phyloP scores from a whole-genome alignment of 2,329 filamentous ascomycete species.

The Xylariaceae sp. region DNA sequence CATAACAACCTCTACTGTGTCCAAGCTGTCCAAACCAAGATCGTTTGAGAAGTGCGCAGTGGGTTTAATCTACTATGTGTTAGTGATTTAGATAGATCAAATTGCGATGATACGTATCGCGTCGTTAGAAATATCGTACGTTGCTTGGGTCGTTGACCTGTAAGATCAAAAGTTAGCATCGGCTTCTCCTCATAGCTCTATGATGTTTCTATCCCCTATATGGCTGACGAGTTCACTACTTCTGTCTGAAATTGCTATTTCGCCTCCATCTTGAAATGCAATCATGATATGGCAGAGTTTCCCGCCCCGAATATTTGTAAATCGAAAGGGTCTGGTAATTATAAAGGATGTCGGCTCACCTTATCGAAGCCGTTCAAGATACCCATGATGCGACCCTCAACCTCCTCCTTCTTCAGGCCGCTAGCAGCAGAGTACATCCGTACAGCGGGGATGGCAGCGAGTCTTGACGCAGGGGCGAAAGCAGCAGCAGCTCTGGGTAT shows the following conservation, averaged over 20 bases:
- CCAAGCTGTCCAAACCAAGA: constrained; percentile 94
- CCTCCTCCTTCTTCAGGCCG: constrained; percentile 80
- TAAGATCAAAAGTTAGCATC: constrained; percentile 36
- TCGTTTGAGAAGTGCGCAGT: constrained; percentile 95
- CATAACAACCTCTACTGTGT: constrained; percentile 99
- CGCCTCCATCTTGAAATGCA: background rate
- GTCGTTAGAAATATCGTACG: constrained; percentile 52
- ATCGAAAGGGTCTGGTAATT: background rate
- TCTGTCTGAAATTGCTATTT: background rate
- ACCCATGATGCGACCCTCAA: constrained; percentile 90
- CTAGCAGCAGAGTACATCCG: constrained; percentile 87
- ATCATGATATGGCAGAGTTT: background rate
- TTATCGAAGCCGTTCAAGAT: constrained; percentile 97
- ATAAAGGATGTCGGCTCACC: constrained; percentile 57
- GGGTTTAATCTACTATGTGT: constrained; percentile 72
- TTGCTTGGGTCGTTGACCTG: constrained; percentile 73
- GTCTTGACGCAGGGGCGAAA: constrained; percentile 63
- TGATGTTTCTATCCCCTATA: background rate
- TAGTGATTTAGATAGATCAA: constrained; percentile 16
- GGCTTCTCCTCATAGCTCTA: background rate
- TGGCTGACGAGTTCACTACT: constrained; percentile 6
- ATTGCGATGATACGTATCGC: background rate
- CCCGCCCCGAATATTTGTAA: background rate
- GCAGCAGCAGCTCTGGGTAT: constrained; percentile 44
- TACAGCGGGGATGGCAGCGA: constrained; percentile 70